Base-by-base conservation (phyloP, 805 yeast genomes). In the Jamesozyma gamospora region DNA sequence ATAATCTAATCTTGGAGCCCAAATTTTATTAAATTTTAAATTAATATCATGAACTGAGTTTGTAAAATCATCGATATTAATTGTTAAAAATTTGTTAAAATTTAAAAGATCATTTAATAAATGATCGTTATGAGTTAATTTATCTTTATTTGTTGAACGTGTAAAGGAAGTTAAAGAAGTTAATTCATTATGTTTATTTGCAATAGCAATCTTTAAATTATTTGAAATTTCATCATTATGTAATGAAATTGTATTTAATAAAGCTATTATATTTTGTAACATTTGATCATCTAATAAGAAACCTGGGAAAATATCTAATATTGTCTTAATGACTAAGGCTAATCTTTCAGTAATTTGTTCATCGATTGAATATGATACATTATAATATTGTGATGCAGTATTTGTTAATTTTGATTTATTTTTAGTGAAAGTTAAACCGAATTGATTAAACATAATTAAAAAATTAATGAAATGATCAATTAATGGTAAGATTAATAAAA, bases 1-100 rank as follows among this genome's bases (percentile, higher is more conserved):
- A 42, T 80, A 76, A 62, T 90, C 97, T 12, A 66, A 61, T 44
- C 79, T 71, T 3, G 95, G 87, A 41, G 83, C 79, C 96, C 96
- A 90, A 2, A 61, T 52, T 15, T 60, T 61, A 58, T 75, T 77
- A 51, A 82, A 83, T 37, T 70, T 71, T 41, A 79, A 63, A 55
- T 83, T 85, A 42, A 87, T 79, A 16, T 67, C 63, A 46, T 79
- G 78, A 31, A 90, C 71, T 48, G 80, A 79, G 11, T 65, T 56
- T 0, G 90, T 82, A 30, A 88, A 61, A 6, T 66, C 65, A 3
- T 71, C 65, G 14, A 76, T 52, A 48, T 77, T 73, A 26, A 74
- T 43, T 25, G 71, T 69, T 43, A 86, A 51, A 52, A 88, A 83
- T 5, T 62, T 54, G 3, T 71, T 70, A 50, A 62, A 58, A 37